Evolutionary conservation across 306 rosid genomes (phyloP), one percentile per base, ranked within the genome.

Genomic region (Trifolium dubium): DNA sequence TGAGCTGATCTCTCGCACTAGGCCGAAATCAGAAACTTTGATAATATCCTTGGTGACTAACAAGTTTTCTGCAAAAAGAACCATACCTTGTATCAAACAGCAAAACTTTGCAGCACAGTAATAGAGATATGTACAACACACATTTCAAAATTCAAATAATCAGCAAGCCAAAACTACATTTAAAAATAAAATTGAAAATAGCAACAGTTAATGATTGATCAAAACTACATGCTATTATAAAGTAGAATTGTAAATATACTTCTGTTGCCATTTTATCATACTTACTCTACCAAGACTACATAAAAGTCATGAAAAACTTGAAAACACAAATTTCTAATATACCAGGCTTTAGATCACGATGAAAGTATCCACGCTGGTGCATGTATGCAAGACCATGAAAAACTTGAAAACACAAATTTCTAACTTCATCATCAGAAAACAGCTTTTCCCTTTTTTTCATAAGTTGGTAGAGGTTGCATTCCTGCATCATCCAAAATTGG

Each of bases 261-360:
- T 13, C 3, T 13, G 31, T 6, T 6, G 23, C 39, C 31, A 35
- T 54, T 75, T n/a, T 30, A 19, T 69, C 60, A 75, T 59, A 37
- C 41, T 63, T 43, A 32, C 55, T 51, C 81, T 66, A 80, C 66
- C 11, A 77, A 64, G 64, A 46, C 51, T 10, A 13, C 18, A 19
- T 50, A 34, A 55, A 56, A 67, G 51, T 35, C 3, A 70, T 44
- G 19, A 65, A 8, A 8, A 39, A 63, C 23, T 23, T 23, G 23
- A 23, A 23, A 23, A 23, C 23, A 23, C 23, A 23, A 23, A 23
- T 23, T 23, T 23, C 23, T 23, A 23, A 23, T 23, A 43, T 91
- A 94, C 99, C 99, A 82, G 99, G 99, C 83, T 94, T 94, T 67
- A 94, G 88, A 75, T 94, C 99, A 39, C 99, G 99, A 73, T 94